Evolutionary conservation across 2,329 filamentous ascomycete species (phyloP), one percentile per base, ranked within the genome.

Genomic region (Cadophora gregata): DNA sequence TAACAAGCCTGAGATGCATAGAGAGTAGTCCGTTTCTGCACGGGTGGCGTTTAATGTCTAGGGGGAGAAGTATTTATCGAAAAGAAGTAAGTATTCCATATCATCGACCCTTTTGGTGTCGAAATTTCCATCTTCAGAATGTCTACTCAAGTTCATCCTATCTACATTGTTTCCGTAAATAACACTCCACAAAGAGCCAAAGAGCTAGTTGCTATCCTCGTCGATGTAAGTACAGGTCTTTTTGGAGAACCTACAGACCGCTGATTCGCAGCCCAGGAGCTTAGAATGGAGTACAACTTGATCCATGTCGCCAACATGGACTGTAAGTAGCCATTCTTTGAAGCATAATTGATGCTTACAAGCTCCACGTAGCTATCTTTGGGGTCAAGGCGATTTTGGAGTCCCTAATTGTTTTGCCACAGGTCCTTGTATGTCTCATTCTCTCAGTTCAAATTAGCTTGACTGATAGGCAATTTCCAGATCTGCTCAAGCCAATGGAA

Each of bases 401-500:
- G 6, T 64, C 62, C 36, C 56, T 62, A 21, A 16, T 64, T 51
- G 53, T 61, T 47, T n/a, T 45, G 33, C 58, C 62, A 31, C 36
- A 63, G 36, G 29, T 62, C 12, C 47, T 63, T 1, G 66, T 62
- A 16, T 24, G 50, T 45, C 12, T 19, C 25, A 21, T 19, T 21
- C 12, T 12, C n/a, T 4, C 1, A 9, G 3, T 55, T 50, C 42
- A 33, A 29, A 51, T 24, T 36, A 9, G 6, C 47, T 36, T 48
- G 6, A 56, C 51, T 36, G 12, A 33, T 7, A 21, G n/a, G 29
- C 36, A 58, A 27, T 12, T 16, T 36, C 2, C 31, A 66, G 67
- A 62, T 64, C 9, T 68, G 67, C 45, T 68, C 61, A n/a, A 68
- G 64, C 58, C 56, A 68, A 29, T 66, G 64, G 64, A 68, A n/a